These are phyloP conservation scores for Scheffersomyces coipomensis DNA, from an alignment of 805 yeast genomes.

Conservation along the genomic window DNA sequence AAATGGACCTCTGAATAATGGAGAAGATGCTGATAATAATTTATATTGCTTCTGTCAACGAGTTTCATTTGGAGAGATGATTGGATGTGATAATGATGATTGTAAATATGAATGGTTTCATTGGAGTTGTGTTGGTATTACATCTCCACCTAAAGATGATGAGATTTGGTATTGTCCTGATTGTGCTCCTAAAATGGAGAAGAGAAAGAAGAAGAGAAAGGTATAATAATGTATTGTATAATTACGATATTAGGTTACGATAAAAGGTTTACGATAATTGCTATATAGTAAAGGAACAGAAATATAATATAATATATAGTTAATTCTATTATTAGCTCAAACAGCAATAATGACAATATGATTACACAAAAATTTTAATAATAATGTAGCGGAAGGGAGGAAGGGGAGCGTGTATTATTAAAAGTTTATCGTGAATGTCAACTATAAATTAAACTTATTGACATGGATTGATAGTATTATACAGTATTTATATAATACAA, in stretches of 20 bases:
- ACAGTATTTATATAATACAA: no score
- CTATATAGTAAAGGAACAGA: no score
- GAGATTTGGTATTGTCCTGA: slow-evolving; percentile 87
- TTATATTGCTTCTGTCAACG: slow-evolving; percentile 90
- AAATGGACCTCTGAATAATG: slow-evolving; percentile 20
- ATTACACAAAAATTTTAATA: no score
- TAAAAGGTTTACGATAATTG: background rate
- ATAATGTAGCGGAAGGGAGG: no score
- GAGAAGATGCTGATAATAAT: slow-evolving; percentile 45
- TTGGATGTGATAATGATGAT: slow-evolving; percentile 90
- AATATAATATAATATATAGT: no score
- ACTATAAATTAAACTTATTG: no score
- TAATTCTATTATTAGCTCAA: no score
- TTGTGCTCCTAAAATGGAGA: slow-evolving; percentile 56
- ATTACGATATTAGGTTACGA: no score
- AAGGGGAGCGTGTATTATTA: no score
- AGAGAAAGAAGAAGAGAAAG: slow-evolving; percentile 42
- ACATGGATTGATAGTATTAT: no score
- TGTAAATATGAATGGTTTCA: slow-evolving; percentile 96
- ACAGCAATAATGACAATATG: no score
- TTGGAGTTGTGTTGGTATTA: slow-evolving; percentile 89
- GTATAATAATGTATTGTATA: background rate
- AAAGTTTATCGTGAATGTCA: no score
- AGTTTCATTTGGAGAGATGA: slow-evolving; percentile 95
- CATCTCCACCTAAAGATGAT: slow-evolving; percentile 84